These are phyloP conservation scores for Singerocomus inundabilis DNA, from an alignment of 1,284 basidiomycete species.

Conservation along the genomic window DNA sequence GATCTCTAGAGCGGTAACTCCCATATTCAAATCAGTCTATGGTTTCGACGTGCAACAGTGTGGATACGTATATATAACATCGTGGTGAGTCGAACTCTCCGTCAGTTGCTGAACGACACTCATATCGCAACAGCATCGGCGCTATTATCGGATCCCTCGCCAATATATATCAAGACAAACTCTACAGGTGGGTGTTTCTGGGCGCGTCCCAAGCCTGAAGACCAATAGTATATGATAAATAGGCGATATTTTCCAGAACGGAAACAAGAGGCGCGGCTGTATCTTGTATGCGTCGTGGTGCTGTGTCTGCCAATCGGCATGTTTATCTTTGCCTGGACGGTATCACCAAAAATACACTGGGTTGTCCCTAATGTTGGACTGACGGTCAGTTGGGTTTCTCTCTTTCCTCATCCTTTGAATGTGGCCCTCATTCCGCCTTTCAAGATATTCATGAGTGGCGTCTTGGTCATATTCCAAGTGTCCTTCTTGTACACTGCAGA, in stretches of 20 bases:
- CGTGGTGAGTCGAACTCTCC: slow-evolving; percentile 46
- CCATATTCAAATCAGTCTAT: slow-evolving; percentile 62
- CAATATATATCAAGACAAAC: slow-evolving; percentile 63
- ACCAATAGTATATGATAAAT: neutral
- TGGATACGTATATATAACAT: slow-evolving; percentile 59
- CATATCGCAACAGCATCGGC: slow-evolving; percentile 50
- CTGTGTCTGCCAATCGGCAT: slow-evolving; percentile 48
- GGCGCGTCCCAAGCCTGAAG: neutral
- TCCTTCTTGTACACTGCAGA: slow-evolving; percentile 73
- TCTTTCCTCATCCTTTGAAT: neutral
- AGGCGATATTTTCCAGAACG: slow-evolving; percentile 34
- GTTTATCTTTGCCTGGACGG: too few relatives aligned
- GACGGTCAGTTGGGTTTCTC: slow-evolving; percentile 28
- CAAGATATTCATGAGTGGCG: slow-evolving; percentile 53
- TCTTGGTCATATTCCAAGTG: slow-evolving; percentile 60
- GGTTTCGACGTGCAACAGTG: slow-evolving; percentile 62
- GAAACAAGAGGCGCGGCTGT: slow-evolving; percentile 66
- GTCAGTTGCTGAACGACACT: neutral
- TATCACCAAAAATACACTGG: slow-evolving; percentile 37
- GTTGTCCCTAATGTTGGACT: slow-evolving; percentile 43
- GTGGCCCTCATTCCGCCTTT: slow-evolving; percentile 30
- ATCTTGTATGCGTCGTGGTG: slow-evolving; percentile 51
- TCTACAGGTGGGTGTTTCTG: slow-evolving; percentile 52
- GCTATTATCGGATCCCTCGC: slow-evolving; percentile 53
- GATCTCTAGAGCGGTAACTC: slow-evolving; percentile 52